phyloP scores from a whole-genome alignment of 225 moss, liverwort and hornwort genomes.

The Pseudoscleropodium purum region DNA sequence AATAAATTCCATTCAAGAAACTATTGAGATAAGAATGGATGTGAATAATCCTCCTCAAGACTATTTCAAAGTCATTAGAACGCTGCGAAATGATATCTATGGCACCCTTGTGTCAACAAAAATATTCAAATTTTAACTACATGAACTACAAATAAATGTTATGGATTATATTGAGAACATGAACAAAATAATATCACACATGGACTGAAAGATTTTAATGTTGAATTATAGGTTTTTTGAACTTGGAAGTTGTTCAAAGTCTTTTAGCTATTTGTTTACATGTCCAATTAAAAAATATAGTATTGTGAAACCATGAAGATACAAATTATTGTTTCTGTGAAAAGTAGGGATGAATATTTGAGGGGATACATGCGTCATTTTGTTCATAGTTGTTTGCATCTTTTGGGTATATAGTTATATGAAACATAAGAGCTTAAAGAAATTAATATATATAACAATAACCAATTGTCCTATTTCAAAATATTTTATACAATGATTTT shows the following conservation, averaged over 20 bases:
- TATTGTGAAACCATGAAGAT: too few relatives aligned
- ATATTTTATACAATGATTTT: neutral
- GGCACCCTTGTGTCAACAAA: rapidly evolving
- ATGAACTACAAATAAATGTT: neutral
- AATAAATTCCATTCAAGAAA: neutral
- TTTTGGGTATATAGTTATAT: too few relatives aligned
- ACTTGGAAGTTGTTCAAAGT: neutral
- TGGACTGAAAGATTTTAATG: neutral
- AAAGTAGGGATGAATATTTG: too few relatives aligned
- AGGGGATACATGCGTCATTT: too few relatives aligned
- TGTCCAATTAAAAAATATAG: neutral
- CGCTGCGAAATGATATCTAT: rapidly evolving
- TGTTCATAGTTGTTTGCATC: too few relatives aligned
- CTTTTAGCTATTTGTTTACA: neutral
- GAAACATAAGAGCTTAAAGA: neutral
- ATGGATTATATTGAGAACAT: neutral
- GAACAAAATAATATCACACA: neutral
- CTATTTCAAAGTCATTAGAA: neutral
- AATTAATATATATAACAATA: too few relatives aligned
- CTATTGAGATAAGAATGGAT: rapidly evolving
- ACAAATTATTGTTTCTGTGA: too few relatives aligned
- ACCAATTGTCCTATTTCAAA: neutral
- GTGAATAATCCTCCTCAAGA: neutral
- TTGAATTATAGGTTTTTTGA: neutral
- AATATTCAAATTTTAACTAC: neutral